phyloP scores from a whole-genome alignment of 106 monocot species.

The Alisma plantagoaquatica region DNA sequence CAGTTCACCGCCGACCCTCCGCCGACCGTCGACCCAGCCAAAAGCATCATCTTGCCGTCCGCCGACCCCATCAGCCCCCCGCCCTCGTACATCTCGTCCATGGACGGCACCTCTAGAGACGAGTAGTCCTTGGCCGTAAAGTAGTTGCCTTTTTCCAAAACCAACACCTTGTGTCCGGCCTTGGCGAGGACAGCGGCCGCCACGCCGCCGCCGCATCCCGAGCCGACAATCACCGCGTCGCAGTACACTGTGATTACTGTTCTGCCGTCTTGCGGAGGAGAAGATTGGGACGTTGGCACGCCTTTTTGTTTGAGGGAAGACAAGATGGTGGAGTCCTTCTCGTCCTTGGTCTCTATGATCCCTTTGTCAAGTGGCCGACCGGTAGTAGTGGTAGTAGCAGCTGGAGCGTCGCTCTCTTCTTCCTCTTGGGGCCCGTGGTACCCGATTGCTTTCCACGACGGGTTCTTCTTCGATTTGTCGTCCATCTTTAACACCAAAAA shows the following conservation, averaged over 20 bases:
- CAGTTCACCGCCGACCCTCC: constrained; percentile 65
- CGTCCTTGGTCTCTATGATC: constrained; percentile 40
- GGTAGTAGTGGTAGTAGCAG: too few species aligned
- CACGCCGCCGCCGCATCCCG: constrained; percentile 85
- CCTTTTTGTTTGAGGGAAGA: constrained; percentile 42
- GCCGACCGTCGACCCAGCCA: constrained; percentile 50
- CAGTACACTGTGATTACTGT: constrained; percentile 35
- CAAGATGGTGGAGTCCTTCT: constrained; percentile 40
- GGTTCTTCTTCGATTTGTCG: constrained; percentile 32
- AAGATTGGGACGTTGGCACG: constrained; percentile 23
- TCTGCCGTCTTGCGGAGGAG: constrained; percentile 15
- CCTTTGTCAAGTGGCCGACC: constrained; percentile 76
- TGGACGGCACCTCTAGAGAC: constrained; percentile 29
- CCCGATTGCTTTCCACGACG: constrained; percentile 50
- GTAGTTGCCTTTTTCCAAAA: constrained; percentile 89
- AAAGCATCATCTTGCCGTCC: constrained; percentile 21
- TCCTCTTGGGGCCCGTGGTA: too few species aligned
- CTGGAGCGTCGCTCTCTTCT: too few species aligned
- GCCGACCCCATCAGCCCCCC: constrained; percentile 23
- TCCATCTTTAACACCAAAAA: constrained; percentile 24
- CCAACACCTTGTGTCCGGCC: constrained; percentile 55
- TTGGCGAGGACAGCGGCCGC: constrained; percentile 67
- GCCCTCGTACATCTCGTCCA: constrained; percentile 32
- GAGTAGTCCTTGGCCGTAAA: constrained; percentile 67
- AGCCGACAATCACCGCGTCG: constrained; percentile 70